Base-by-base conservation (phyloP, 768 basidiomycete genomes). In the Suillus occidentalis region DNA sequence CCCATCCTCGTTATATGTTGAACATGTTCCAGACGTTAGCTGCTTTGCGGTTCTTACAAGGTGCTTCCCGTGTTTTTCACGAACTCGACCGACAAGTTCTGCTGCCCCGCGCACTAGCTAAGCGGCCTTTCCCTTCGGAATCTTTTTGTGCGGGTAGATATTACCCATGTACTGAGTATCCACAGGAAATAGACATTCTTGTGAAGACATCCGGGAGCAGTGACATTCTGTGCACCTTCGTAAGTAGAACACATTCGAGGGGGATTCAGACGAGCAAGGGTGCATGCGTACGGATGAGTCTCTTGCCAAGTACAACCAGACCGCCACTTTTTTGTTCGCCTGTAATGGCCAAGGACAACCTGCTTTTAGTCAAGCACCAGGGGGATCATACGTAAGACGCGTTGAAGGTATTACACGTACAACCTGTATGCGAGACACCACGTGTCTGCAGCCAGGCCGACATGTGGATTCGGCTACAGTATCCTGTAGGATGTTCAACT, bases 211-310 rank as follows among this genome's bases (percentile, higher is more conserved):
- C 34, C 34, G 1, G 34, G 8, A 36, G 34, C 34, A 36, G 34
- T 36, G 34, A 36, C 34, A 36, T 1, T 8, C 34, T 36, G 34
- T 36, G 34, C 34, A 1, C 34, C 34, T 36, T 36, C 34, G 6
- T 36, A 36, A 36, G 34, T 99, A 99, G 82, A 99, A 99, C 97
- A 99, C 99, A 79, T 99, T 99, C 65, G 95, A 97, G 3, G 97
- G 97, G 82, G 99, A 99, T 78, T 99, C 96, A 55, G 97, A 99
- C 62, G 98, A 83, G 76, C 97, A 99, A 8, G 97, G 97, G 75
- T 99, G 97, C 97, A 99, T 99, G 77, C 97, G 96, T 87, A 62
- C 97, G 94, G 72, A 99, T 99, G 25, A 97, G 97, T 34, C 95
- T 86, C 77, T 99, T 99, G 40, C 90, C 89, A 64, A 99, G 89